These are phyloP conservation scores for Mycena alexandri DNA, from an alignment of 768 basidiomycete genomes.

Conservation along the genomic window DNA sequence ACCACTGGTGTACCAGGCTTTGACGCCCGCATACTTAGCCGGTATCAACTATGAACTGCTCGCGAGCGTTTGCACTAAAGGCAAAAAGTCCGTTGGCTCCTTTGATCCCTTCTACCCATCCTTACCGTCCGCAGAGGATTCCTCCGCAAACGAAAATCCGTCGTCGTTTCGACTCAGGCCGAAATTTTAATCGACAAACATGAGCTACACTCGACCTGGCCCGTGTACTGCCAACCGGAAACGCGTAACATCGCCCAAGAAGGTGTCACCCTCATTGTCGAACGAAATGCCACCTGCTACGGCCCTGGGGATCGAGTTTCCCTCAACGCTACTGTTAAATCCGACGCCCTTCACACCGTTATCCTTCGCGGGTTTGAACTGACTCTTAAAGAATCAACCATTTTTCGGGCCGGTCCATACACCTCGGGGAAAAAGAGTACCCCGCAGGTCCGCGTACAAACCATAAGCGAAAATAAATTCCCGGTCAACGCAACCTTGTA, in stretches of 20 bases:
- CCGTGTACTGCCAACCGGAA: conserved; percentile 86
- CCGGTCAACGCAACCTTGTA: conserved; percentile 81
- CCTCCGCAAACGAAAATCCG: conserved; percentile 83
- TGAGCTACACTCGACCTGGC: conserved; percentile 94
- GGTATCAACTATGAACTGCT: conserved; percentile 93
- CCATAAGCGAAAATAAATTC: conserved; percentile 78
- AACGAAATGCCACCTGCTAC: conserved; percentile 83
- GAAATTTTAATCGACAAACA: conserved; percentile 92
- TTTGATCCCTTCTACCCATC: conserved; percentile 3
- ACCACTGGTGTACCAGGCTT: background rate
- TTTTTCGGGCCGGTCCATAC: conserved; percentile 76
- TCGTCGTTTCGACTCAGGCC: conserved; percentile 74
- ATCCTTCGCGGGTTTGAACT: conserved; percentile 89
- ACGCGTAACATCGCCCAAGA: conserved; percentile 74
- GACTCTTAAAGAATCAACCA: conserved; percentile 80
- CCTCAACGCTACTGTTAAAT: conserved; percentile 78
- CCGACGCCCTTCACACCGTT: conserved; percentile 74
- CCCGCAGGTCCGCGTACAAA: conserved; percentile 65
- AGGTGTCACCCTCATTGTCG: conserved; percentile 80
- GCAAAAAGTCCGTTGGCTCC: conserved; percentile 74
- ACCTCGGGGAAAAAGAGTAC: conserved; percentile 67
- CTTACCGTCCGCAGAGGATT: conserved; percentile 68
- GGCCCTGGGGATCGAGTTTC: conserved; percentile 88
- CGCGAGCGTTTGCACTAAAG: conserved; percentile 86
- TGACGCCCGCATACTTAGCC: conserved; percentile 54